A percentile compares a stretch with the other conserved stretches of the same genome.
Conservation (phyloP, 73 alveolate genomes). For the Symbiodinium natans region DNA sequence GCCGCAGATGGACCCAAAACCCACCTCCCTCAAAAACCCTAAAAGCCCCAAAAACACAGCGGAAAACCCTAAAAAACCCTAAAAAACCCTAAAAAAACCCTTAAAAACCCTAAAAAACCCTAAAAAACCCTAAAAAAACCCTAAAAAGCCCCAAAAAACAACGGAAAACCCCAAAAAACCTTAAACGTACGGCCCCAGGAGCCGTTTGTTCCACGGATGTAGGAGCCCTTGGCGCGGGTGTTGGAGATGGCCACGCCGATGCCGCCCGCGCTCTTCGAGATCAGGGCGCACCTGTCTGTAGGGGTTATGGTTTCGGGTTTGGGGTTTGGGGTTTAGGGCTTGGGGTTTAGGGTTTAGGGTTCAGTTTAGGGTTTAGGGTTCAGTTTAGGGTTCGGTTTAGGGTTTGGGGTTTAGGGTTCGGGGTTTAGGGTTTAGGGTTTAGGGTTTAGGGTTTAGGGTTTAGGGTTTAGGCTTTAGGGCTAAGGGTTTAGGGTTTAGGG, state of each 20-base stretch:
- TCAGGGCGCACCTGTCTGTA: conserved; percentile 95
- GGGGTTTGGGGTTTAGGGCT: too few species aligned
- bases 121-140: too few species aligned
- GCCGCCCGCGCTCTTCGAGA: conserved; percentile 98
- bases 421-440: not conserved
- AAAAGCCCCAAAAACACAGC: too few species aligned
- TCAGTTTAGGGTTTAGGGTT: too few species aligned
- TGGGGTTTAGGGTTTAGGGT: too few species aligned
- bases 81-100: too few species aligned
- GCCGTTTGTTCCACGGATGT: conserved; percentile 98
- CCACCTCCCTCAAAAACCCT: not conserved
- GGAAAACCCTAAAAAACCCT: too few species aligned
- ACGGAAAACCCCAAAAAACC: too few species aligned
- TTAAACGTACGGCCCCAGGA: conserved; percentile 14
- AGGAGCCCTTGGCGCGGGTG: conserved; percentile 95
- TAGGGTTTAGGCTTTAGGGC: not conserved
- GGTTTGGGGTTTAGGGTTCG: not conserved
- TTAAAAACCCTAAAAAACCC: too few species aligned
- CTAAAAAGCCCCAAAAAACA: too few species aligned
- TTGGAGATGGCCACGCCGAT: conserved; percentile 98
- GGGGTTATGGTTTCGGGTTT: too few species aligned
- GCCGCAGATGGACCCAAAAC: not conserved
- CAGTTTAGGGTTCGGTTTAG: not conserved
- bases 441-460: not conserved
- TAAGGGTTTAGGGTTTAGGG: not conserved